phyloP scores from a whole-genome alignment of 345 rosid genomes.

The Viola odorata region DNA sequence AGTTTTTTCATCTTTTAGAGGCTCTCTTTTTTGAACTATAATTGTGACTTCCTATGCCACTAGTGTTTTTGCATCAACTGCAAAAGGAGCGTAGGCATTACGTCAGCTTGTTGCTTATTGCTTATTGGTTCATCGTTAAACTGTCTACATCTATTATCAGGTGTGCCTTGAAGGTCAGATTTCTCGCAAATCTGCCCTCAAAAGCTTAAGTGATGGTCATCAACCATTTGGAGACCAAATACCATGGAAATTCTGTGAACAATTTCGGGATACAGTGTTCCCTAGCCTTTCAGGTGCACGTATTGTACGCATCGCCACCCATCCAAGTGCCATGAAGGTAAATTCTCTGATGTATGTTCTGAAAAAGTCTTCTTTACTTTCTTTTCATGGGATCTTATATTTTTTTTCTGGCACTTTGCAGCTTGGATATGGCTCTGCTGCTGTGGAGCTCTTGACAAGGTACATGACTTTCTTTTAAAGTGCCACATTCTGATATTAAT shows the following conservation, averaged over 20 bases:
- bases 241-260: slow-evolving; percentile 97
- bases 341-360: slow-evolving; percentile 6
- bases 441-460: slow-evolving; percentile 86
- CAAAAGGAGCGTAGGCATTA: too few species aligned
- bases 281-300: slow-evolving; percentile 97
- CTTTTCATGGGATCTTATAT: slow-evolving; percentile 18
- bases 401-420: slow-evolving; percentile 23
- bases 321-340: slow-evolving; percentile 96
- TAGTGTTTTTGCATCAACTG: too few species aligned
- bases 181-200: slow-evolving; percentile 69
- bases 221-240: slow-evolving; percentile 95
- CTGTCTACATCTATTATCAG: slow-evolving; percentile 36
- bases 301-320: slow-evolving; percentile 94
- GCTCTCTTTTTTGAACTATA: too few species aligned
- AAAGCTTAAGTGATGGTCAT: slow-evolving; percentile 72
- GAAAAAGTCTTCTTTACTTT: slow-evolving; percentile 4
- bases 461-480: slow-evolving; percentile 23
- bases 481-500: background rate
- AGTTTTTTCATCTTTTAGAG: too few species aligned
- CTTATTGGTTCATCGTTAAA: too few species aligned
- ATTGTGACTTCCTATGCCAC: too few species aligned
- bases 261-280: slow-evolving; percentile 69
- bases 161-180: slow-evolving; percentile 90
- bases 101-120: too few species aligned
- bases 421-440: slow-evolving; percentile 97